Evolutionary conservation across 805 yeast species (phyloP).

Genomic region (Metschnikowia colocasiae): DNA sequence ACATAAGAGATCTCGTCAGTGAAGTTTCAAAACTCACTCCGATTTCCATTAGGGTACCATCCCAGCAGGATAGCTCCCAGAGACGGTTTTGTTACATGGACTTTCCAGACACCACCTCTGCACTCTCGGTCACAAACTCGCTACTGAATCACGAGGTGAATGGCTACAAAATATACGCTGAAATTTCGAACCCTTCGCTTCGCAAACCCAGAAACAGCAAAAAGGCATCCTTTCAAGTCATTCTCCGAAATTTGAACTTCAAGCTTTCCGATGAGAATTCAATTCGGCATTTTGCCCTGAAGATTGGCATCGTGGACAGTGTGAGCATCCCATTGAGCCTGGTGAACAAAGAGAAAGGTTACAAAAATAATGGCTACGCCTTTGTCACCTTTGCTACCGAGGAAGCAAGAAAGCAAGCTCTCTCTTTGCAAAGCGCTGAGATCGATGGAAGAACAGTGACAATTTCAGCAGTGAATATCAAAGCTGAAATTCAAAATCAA

Average conservation of each 20-base stretch:
- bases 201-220: conserved; percentile 22
- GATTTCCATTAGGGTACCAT: conserved; percentile 60
- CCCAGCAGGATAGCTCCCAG: conserved; percentile 48
- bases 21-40: conserved; percentile 27
- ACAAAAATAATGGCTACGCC: conserved; percentile 59
- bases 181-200: conserved; percentile 55
- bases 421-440: conserved; percentile 37
- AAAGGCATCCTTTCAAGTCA: conserved; percentile 42
- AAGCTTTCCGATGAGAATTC: conserved; percentile 34
- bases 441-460: conserved; percentile 47
- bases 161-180: conserved; percentile 46
- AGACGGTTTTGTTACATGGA: conserved; percentile 77
- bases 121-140: conserved; percentile 36
- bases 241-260: conserved; percentile 52
- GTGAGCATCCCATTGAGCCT: conserved; percentile 46
- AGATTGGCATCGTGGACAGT: conserved; percentile 52
- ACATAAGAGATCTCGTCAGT: conserved; percentile 40
- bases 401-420: conserved; percentile 46
- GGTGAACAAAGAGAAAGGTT: conserved; percentile 27
- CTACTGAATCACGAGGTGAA: conserved; percentile 25
- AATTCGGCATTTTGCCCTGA: conserved; percentile 40
- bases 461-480: conserved; percentile 47
- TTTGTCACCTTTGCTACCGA: conserved; percentile 49
- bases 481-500: conserved; percentile 10
- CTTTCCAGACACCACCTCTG: conserved; percentile 43